A percentile compares a stretch with the other conserved stretches of the same genome.
phyloP scores from a whole-genome alignment of 495 filamentous ascomycete genomes.

The Penicillium nucicola region DNA sequence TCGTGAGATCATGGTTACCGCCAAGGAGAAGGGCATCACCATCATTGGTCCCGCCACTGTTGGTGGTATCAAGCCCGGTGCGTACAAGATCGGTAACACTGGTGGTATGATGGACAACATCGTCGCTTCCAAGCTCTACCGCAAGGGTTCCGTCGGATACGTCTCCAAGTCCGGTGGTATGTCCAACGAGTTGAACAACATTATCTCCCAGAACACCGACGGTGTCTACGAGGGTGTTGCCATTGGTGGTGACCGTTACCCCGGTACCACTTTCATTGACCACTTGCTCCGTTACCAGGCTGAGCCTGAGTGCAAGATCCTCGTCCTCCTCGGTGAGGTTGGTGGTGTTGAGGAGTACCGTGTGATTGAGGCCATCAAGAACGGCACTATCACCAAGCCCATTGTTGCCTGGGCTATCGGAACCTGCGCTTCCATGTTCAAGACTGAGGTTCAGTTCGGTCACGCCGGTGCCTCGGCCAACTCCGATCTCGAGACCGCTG shows the following conservation, averaged over 20 bases:
- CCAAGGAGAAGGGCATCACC: slow-evolving; percentile 96
- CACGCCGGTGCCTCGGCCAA: slow-evolving; percentile 99
- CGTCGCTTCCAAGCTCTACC: slow-evolving; percentile 99
- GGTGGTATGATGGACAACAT: slow-evolving; percentile 99
- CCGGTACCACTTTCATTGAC: slow-evolving; percentile 98
- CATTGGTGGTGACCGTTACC: slow-evolving; percentile 98
- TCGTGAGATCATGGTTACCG: slow-evolving; percentile 93
- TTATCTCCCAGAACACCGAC: slow-evolving; percentile 90
- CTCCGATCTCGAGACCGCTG: slow-evolving; percentile 96
- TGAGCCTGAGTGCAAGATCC: slow-evolving; percentile 95
- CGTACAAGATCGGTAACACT: slow-evolving; percentile 99
- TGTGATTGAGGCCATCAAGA: slow-evolving; percentile 96
- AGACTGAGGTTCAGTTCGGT: slow-evolving; percentile 99
- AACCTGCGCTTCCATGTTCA: slow-evolving; percentile 99
- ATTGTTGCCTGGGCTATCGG: slow-evolving; percentile 99
- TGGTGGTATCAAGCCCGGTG: slow-evolving; percentile 98
- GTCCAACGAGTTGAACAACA: slow-evolving; percentile 99
- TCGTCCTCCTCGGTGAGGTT: slow-evolving; percentile 93
- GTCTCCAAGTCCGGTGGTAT: slow-evolving; percentile 99
- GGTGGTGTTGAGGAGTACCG: slow-evolving; percentile 99
- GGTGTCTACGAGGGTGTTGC: slow-evolving; percentile 99
- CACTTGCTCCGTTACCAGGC: slow-evolving; percentile 92
- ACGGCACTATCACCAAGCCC: slow-evolving; percentile 91
- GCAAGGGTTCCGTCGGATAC: slow-evolving; percentile 95
- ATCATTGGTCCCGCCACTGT: slow-evolving; percentile 98